Conservation (phyloP, 202 grass and related monocot species). For the Setaria viridis region DNA sequence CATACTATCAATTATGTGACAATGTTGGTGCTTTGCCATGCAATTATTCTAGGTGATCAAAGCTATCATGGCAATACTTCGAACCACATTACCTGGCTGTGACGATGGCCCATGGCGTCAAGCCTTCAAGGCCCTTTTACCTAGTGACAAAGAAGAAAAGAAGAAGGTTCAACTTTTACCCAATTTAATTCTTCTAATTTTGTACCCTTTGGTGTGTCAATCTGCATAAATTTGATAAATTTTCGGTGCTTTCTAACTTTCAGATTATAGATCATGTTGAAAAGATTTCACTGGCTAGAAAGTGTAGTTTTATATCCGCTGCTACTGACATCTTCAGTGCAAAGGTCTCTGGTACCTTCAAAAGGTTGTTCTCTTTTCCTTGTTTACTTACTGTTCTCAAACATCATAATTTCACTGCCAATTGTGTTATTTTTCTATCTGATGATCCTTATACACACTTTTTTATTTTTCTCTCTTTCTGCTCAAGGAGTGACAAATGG, state of each 20-base stretch:
- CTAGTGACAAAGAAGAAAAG: conserved; percentile 90
- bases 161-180: conserved; percentile 65
- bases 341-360: conserved; percentile 97
- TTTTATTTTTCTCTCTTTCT: background rate
- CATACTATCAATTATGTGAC: conserved; percentile 19
- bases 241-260: conserved; percentile 32
- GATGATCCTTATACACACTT: background rate
- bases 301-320: conserved; percentile 78
- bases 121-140: conserved; percentile 88
- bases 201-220: conserved; percentile 6
- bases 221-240: conserved; percentile 28
- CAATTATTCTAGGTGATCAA: conserved; percentile 76
- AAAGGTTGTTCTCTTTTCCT: conserved; percentile 69
- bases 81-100: conserved; percentile 74
- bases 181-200: background rate
- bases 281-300: conserved; percentile 88
- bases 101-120: conserved; percentile 82
- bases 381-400: conserved; percentile 39
- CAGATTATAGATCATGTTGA: conserved; percentile 88
- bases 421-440: conserved; percentile 3
- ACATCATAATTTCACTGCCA: background rate
- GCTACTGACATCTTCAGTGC: conserved; percentile 89
- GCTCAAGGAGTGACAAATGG: background rate
- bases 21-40: conserved; percentile 30
- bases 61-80: conserved; percentile 89